Percentiles rank a stretch among this genome's conserved stretches.
These are phyloP conservation scores for Ilyonectria sp. DNA, from an alignment of 2,329 filamentous ascomycete species.

Conservation along the genomic window DNA sequence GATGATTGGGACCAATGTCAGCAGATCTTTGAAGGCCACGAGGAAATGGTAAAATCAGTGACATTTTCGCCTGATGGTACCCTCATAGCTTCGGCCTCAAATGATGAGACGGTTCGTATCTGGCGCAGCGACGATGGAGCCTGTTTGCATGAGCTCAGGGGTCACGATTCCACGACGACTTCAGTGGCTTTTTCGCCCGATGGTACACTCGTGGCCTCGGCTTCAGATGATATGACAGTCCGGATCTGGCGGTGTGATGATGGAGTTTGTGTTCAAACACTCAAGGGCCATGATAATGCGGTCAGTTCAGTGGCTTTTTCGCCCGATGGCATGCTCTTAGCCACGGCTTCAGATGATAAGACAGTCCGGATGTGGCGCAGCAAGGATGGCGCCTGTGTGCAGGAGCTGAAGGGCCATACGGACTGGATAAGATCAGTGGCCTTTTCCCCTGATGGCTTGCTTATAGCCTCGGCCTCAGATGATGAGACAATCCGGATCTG, in stretches of 20 bases:
- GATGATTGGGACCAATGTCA: conserved; percentile 6
- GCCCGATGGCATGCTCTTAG: background rate
- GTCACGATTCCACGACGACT: conserved; percentile 15
- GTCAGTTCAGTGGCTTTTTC: conserved; percentile 5
- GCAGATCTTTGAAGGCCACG: conserved; percentile 2
- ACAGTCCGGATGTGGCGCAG: conserved; percentile 8
- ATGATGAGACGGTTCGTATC: background rate
- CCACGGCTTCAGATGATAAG: background rate
- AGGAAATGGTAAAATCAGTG: background rate
- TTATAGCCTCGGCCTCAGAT: background rate
- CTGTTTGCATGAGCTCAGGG: background rate
- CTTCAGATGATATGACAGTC: background rate
- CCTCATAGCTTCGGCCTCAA: background rate
- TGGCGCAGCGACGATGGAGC: background rate
- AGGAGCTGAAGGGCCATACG: conserved; percentile 7
- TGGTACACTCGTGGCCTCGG: too few species aligned
- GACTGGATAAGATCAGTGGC: background rate
- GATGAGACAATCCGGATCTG: conserved; percentile 4
- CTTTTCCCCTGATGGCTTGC: background rate
- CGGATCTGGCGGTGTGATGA: background rate
- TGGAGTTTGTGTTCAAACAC: background rate
- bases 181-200: too few species aligned
- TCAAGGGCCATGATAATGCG: background rate
- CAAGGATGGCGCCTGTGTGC: conserved; percentile 1
- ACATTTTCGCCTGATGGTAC: background rate